Evolutionary conservation across 1,139 yeast genomes (phyloP).

Genomic region (Chernovozyma aurita): DNA sequence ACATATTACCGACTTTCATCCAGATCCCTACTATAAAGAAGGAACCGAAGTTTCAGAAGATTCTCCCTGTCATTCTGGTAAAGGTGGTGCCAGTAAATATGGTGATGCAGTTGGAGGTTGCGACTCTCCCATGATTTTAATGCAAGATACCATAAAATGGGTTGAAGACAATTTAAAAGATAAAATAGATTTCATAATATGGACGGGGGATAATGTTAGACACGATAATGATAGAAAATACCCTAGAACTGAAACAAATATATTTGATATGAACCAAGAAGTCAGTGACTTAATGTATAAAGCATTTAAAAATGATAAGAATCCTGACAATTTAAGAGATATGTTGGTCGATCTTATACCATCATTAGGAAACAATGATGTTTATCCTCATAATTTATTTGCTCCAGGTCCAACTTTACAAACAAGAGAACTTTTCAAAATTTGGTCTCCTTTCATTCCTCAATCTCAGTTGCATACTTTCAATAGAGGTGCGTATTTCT

Average conservation of each 20-base stretch:
- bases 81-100: slow-evolving; percentile 54
- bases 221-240: slow-evolving; percentile 74
- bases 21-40: slow-evolving; percentile 63
- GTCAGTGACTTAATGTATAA: slow-evolving; percentile 53
- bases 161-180: slow-evolving; percentile 57
- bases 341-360: slow-evolving; percentile 56
- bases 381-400: slow-evolving; percentile 81
- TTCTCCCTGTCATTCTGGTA: slow-evolving; percentile 54
- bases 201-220: slow-evolving; percentile 89
- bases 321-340: slow-evolving; percentile 40
- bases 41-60: slow-evolving; percentile 43
- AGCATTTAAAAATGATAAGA: slow-evolving; percentile 42
- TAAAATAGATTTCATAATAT: slow-evolving; percentile 76
- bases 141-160: slow-evolving; percentile 67
- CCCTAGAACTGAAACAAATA: slow-evolving; percentile 70
- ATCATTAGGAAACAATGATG: slow-evolving; percentile 80
- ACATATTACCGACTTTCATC: slow-evolving; percentile 85
- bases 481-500: slow-evolving; percentile 69
- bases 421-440: slow-evolving; percentile 67
- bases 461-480: slow-evolving; percentile 72
- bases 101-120: slow-evolving; percentile 78
- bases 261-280: slow-evolving; percentile 62
- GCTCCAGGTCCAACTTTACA: slow-evolving; percentile 83
- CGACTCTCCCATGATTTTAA: slow-evolving; percentile 59
- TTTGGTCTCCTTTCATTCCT: slow-evolving; percentile 76